Evolutionary conservation across 2,329 filamentous ascomycete genomes (phyloP).

Genomic region (Simplicillium aogashimaense): DNA sequence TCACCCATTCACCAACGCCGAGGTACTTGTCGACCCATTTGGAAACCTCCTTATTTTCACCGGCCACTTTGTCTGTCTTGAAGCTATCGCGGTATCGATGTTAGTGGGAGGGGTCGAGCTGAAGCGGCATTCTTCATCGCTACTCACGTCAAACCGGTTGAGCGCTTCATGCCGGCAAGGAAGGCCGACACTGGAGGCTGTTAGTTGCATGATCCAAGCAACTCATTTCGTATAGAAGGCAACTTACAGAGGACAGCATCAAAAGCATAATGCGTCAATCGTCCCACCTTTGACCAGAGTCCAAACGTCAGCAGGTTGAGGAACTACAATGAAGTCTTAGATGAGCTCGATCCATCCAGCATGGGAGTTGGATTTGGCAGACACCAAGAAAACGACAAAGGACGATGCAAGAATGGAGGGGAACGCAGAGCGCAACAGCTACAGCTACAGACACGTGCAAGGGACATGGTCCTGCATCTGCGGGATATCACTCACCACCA

Average conservation of each 20-base stretch:
- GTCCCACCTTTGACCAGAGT: slow-evolving; percentile 73
- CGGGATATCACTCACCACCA: no score
- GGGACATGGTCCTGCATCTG: no score
- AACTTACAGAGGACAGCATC: slow-evolving; percentile 82
- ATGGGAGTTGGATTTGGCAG: no score
- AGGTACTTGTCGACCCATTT: slow-evolving; percentile 92
- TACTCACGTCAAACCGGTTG: slow-evolving; percentile 90
- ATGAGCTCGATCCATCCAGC: neutral
- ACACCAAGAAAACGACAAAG: no score
- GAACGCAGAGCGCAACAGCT: no score
- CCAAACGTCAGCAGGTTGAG: slow-evolving; percentile 61
- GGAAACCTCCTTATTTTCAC: slow-evolving; percentile 71
- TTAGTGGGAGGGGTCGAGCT: neutral
- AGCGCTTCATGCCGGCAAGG: slow-evolving; percentile 93
- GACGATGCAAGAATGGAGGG: no score
- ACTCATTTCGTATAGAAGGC: slow-evolving; percentile 7
- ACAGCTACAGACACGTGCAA: no score
- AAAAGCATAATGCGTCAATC: slow-evolving; percentile 88
- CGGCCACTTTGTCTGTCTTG: slow-evolving; percentile 71
- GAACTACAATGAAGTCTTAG: slow-evolving; percentile 30
- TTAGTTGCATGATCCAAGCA: slow-evolving; percentile 5
- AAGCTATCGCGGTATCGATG: slow-evolving; percentile 49
- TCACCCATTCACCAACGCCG: slow-evolving; percentile 91
- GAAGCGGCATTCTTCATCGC: neutral
- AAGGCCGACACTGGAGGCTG: slow-evolving; percentile 73